Evolutionary conservation across 768 basidiomycete genomes (phyloP), one percentile per base, ranked within the genome.

Genomic region (Pleurotus sapidus): DNA sequence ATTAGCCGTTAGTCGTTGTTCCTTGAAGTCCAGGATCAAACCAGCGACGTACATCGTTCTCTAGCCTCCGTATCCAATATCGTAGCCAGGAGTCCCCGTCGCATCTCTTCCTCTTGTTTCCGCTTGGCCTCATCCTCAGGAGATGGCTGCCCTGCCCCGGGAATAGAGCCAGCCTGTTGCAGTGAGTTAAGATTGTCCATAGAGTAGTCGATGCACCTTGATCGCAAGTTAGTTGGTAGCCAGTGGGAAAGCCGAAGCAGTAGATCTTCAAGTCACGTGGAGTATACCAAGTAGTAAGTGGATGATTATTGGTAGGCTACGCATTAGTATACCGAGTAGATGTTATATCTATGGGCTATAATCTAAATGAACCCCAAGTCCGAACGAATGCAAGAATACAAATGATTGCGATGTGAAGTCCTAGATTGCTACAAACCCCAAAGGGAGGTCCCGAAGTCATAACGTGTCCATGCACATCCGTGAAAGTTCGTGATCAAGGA

Each of bases 11-110:
- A 34, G 9, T 34, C 9, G 30, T 4, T 9, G 30, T 34, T 11
- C 30, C 30, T 34, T 34, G 30, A 9, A 9, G 30, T 7, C 11
- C 17, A 34, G 46, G 48, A 24, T 38, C 46, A 24, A 51, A 57
- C 49, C 49, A 51, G 14, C 48, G 23, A 77, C 79, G 60, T 70
- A 95, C 93, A 73, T 69, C 93, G 80, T 76, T 94, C 93, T 58
- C 92, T 81, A 40, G 93, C 93, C 55, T 82, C 85, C 4, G 79
- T 72, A 60, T 92, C 90, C 40, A 95, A 77, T 34, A 95, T 80
- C 4, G 90, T 89, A 6, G 87, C 81, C 67, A 95, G 81, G 62
- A 94, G 67, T 62, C 92, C 87, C 62, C 90, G 75, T 42, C 87
- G 80, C 81, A 86, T 83, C 67, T 91, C 79, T 60, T 91, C 91